A percentile compares a stretch with the other conserved stretches of the same genome.
phyloP scores from a whole-genome alignment of 768 basidiomycete genomes.

The Auricularia heimuer region DNA sequence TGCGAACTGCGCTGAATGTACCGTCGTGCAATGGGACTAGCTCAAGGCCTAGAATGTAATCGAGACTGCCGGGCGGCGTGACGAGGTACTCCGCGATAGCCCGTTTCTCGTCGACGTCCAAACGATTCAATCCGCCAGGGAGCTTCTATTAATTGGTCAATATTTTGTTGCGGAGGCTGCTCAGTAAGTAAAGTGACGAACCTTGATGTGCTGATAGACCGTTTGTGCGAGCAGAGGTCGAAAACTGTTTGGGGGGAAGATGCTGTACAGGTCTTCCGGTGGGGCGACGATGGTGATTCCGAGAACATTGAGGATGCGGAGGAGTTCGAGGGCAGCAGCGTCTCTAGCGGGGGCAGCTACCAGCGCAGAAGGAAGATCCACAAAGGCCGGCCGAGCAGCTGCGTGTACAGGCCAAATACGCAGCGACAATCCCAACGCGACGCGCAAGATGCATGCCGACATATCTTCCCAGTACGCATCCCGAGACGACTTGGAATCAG shows the following conservation, averaged over 20 bases:
- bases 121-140: no score
- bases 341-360: slow-evolving; percentile 5
- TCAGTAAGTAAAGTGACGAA: not conserved
- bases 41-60: no score
- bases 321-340: slow-evolving; percentile 16
- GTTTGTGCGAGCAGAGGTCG: not conserved
- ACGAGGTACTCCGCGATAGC: no score
- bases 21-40: no score
- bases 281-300: not conserved
- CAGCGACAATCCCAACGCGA: slow-evolving; percentile 17
- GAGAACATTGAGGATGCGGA: slow-evolving; percentile 16
- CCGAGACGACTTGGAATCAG: slow-evolving; percentile 20
- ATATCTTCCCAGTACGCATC: slow-evolving; percentile 30
- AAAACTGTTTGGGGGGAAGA: not conserved
- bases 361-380: no score
- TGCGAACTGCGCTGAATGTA: not conserved
- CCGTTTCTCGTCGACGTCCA: no score
- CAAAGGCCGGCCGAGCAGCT: no score
- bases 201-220: not conserved
- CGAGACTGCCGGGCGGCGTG: no score
- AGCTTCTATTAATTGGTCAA: no score
- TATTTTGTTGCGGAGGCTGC: no score
- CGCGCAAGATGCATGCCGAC: slow-evolving; percentile 26
- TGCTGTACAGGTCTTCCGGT: not conserved
- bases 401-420: slow-evolving; percentile 29